These are phyloP conservation scores for Sequoiadendron giganteum DNA, from an alignment of 75 land plant genomes.

Conservation along the genomic window DNA sequence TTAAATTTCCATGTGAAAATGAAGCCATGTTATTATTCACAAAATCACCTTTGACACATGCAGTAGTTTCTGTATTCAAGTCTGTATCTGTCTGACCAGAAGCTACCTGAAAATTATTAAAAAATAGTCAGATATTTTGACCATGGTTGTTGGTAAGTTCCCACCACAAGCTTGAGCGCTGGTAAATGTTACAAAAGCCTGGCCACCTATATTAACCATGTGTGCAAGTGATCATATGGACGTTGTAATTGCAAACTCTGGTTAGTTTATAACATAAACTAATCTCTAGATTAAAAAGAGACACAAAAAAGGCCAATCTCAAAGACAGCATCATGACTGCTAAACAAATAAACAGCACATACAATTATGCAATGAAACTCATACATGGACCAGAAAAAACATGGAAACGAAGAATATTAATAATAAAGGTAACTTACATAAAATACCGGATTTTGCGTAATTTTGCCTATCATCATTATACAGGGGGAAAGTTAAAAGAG, in stretches of 20 bases:
- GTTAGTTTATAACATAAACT: background rate
- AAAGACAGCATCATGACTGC: background rate
- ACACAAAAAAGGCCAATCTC: background rate
- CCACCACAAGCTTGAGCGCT: background rate
- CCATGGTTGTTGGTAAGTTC: background rate
- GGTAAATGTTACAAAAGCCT: background rate
- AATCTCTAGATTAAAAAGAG: background rate
- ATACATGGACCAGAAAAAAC: background rate
- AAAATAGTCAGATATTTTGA: background rate
- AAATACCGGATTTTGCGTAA: too few species aligned
- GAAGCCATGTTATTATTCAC: background rate
- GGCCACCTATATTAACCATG: background rate
- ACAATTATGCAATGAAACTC: background rate
- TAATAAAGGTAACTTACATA: background rate
- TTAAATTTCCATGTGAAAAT: background rate
- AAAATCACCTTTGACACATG: background rate
- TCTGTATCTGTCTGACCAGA: slow-evolving; percentile 5
- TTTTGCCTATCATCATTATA: too few species aligned
- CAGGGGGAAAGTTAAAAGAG: too few species aligned
- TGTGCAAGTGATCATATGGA: background rate
- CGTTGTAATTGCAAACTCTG: background rate
- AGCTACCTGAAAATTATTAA: background rate
- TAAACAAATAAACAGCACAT: background rate
- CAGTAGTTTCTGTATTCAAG: background rate
- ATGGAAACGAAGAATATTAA: background rate